phyloP scores from a whole-genome alignment of 495 filamentous ascomycete genomes.

The Neurospora pannonica region DNA sequence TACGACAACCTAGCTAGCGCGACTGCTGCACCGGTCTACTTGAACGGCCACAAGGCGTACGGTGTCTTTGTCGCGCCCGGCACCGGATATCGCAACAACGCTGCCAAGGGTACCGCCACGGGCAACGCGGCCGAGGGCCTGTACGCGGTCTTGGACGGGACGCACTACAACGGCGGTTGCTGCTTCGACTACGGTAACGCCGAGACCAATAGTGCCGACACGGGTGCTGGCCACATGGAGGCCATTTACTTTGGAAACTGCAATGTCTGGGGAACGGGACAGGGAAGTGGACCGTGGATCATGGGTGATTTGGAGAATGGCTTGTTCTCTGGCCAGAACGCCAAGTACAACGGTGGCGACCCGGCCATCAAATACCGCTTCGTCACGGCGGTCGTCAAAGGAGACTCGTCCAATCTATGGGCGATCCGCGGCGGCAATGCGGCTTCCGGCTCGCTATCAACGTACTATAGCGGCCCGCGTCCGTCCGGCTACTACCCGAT shows the following conservation, averaged over 20 bases:
- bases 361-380: conserved; percentile 42
- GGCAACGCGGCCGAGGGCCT: conserved; percentile 47
- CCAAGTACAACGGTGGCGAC: conserved; percentile 32
- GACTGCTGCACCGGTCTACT: conserved; percentile 45
- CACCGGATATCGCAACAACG: conserved; percentile 31
- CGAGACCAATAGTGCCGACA: conserved; percentile 43
- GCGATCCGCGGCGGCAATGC: conserved; percentile 46
- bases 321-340: conserved; percentile 5
- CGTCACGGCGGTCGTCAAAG: conserved; percentile 44
- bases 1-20: conserved; percentile 48
- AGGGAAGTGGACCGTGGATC: conserved; percentile 48
- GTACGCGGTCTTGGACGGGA: conserved; percentile 45
- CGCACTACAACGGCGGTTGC: conserved; percentile 29
- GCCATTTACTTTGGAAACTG: conserved; percentile 48
- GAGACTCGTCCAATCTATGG: conserved; percentile 37
- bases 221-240: conserved; percentile 52
- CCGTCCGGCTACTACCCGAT: neutral
- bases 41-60: conserved; percentile 50
- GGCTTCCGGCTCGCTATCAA: conserved; percentile 43
- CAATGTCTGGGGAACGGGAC: conserved; percentile 41
- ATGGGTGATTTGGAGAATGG: conserved; percentile 50
- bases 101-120: conserved; percentile 38
- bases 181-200: conserved; percentile 58
- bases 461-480: conserved; percentile 44
- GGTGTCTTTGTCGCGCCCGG: conserved; percentile 44